These are phyloP conservation scores for Polytrichum commune DNA, from an alignment of 225 moss, liverwort and hornwort genomes.

Conservation along the genomic window DNA sequence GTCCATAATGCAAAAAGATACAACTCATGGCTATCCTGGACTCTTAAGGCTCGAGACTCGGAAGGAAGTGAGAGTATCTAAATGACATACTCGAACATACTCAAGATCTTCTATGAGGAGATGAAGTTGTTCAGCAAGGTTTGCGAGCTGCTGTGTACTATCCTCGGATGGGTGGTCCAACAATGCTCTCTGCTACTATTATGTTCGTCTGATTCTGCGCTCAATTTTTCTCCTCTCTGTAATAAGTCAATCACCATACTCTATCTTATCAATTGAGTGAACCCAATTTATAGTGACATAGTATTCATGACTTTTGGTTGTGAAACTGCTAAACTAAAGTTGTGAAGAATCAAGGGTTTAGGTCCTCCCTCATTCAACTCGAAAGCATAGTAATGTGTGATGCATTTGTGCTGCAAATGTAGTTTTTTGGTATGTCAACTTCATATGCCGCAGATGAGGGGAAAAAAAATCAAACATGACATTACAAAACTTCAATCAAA, in stretches of 20 bases:
- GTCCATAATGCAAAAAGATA: too few species aligned
- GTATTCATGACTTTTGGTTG: background rate
- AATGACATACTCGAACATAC: slow-evolving; percentile 78
- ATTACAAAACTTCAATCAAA: too few species aligned
- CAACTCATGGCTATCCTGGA: too few species aligned
- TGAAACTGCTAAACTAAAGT: background rate
- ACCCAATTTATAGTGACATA: background rate
- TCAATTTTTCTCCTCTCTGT: slow-evolving; percentile 98
- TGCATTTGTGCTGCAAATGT: too few species aligned
- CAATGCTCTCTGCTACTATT: slow-evolving; percentile 89
- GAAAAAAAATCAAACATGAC: too few species aligned
- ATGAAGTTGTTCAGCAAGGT: slow-evolving; percentile 66
- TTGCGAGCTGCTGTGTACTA: slow-evolving; percentile 37
- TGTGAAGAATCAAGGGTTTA: background rate
- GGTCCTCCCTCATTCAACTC: background rate
- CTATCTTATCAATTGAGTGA: too few species aligned
- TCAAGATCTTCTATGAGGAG: slow-evolving; percentile 95
- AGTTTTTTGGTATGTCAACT: too few species aligned
- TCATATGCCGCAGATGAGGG: too few species aligned
- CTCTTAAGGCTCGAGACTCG: too few species aligned
- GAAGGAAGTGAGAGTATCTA: background rate
- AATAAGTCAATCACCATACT: background rate
- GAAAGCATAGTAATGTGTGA: background rate
- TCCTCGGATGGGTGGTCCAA: slow-evolving; percentile 64
- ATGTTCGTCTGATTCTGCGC: slow-evolving; percentile 80